A percentile compares a stretch with the other conserved stretches of the same genome.
Conservation (phyloP, 2,329 filamentous ascomycete genomes). For the Ophiostoma quercus region DNA sequence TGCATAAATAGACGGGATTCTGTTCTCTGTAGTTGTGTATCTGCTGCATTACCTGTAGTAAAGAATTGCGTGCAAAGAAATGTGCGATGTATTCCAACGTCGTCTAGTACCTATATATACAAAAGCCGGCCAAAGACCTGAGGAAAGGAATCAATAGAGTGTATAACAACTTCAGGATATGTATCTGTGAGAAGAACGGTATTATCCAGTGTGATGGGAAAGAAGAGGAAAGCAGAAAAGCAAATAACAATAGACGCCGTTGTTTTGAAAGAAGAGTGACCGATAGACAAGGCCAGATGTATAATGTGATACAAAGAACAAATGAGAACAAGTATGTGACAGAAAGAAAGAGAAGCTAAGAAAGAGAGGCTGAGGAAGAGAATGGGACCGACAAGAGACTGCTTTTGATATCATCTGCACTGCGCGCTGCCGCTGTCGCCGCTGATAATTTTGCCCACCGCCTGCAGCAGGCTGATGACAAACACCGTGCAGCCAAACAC, state of each 20-base stretch:
- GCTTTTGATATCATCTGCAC: constrained; percentile 21
- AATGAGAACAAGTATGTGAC: neutral
- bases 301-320: neutral
- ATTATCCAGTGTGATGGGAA: neutral
- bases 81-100: neutral
- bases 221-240: neutral
- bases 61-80: neutral
- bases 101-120: neutral
- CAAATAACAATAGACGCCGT: neutral
- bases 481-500: constrained; percentile 76
- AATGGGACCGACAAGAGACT: neutral
- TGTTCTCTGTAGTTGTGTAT: no score
- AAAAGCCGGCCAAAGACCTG: neutral
- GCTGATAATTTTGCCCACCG: constrained; percentile 60
- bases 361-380: neutral
- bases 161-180: neutral
- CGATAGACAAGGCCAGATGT: neutral
- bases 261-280: neutral
- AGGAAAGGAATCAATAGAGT: neutral
- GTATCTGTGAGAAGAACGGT: neutral
- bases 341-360: neutral
- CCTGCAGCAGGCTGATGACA: constrained; percentile 71
- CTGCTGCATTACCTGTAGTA: no score
- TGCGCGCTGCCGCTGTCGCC: constrained; percentile 19
- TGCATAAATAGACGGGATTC: no score